Conservation (phyloP, 2,329 filamentous ascomycete genomes). For the Sporothrix brasiliensis region DNA sequence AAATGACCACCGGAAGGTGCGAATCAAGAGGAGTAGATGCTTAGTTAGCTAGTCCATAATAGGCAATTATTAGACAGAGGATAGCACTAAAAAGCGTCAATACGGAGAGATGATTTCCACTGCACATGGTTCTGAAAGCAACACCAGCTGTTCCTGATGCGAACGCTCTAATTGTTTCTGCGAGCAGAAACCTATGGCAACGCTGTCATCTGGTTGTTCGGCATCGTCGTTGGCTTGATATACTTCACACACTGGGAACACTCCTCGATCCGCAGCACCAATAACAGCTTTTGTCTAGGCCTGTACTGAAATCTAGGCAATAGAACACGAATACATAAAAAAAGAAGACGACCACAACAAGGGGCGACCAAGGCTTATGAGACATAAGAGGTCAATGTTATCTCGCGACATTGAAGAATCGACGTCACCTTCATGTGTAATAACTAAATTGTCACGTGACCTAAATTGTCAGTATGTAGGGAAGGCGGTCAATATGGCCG, state of each 20-base stretch:
- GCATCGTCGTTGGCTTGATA: slow-evolving; percentile 21
- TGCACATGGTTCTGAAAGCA: too few relatives aligned
- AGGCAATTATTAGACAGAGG: not conserved
- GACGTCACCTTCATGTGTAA: not conserved
- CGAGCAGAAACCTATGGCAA: too few relatives aligned
- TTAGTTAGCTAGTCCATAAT: not conserved
- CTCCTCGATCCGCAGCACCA: not conserved
- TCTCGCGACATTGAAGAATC: slow-evolving; percentile 13
- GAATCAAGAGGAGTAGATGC: not conserved
- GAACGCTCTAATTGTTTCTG: not conserved
- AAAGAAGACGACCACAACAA: not conserved
- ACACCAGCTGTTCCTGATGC: too few relatives aligned
- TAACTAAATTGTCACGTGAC: too few relatives aligned
- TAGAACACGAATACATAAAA: not conserved
- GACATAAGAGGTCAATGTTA: slow-evolving; percentile 1
- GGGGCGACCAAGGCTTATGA: not conserved
- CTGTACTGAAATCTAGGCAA: not conserved
- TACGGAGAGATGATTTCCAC: not conserved
- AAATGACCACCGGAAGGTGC: not conserved
- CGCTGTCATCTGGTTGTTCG: not conserved
- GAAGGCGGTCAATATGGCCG: slow-evolving; percentile 2
- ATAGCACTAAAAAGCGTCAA: not conserved
- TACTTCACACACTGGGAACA: not conserved
- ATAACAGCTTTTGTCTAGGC: not conserved
- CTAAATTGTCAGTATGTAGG: not conserved